A percentile compares a stretch with the other conserved stretches of the same genome.
phyloP scores from a whole-genome alignment of 129 eudicot species.

The Daucus carota region DNA sequence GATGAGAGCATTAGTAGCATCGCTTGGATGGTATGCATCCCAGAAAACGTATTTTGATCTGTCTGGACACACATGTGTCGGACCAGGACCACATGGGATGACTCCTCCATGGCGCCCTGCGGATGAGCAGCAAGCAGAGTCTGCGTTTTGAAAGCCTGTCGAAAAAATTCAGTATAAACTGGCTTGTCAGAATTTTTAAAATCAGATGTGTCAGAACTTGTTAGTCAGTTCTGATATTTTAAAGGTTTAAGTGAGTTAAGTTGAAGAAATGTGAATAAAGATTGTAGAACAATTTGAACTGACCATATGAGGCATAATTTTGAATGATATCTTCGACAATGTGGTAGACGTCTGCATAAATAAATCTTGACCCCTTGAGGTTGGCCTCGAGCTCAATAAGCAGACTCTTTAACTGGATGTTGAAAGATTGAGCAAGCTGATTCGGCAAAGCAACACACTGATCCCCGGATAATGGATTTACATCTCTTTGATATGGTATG shows the following conservation, averaged over 20 bases:
- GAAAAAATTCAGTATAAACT: not conserved
- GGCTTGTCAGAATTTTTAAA: not conserved
- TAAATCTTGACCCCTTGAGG: constrained; percentile 56
- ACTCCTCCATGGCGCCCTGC: constrained; percentile 67
- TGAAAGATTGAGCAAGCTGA: constrained; percentile 56
- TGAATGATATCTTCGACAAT: constrained; percentile 47
- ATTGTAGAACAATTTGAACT: not conserved
- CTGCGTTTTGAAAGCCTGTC: constrained; percentile 55
- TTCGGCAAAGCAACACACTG: constrained; percentile 54
- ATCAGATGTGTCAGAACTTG: not conserved
- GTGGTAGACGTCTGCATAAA: constrained; percentile 66
- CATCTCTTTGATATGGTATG: constrained; percentile 69
- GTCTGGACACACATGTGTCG: constrained; percentile 56
- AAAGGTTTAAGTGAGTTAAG: not conserved
- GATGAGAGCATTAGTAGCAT: constrained; percentile 51
- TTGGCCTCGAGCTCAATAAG: constrained; percentile 35
- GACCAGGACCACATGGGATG: constrained; percentile 63
- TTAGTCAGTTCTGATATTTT: not conserved
- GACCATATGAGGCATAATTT: constrained; percentile 56
- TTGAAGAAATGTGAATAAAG: not conserved
- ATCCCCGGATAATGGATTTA: constrained; percentile 40
- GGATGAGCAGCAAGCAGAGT: constrained; percentile 64
- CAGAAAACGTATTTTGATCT: constrained; percentile 82
- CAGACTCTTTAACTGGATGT: constrained; percentile 44
- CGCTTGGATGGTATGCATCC: constrained; percentile 92